Evolutionary conservation across 129 eudicot species (phyloP).

Genomic region (Artemisia annua): DNA sequence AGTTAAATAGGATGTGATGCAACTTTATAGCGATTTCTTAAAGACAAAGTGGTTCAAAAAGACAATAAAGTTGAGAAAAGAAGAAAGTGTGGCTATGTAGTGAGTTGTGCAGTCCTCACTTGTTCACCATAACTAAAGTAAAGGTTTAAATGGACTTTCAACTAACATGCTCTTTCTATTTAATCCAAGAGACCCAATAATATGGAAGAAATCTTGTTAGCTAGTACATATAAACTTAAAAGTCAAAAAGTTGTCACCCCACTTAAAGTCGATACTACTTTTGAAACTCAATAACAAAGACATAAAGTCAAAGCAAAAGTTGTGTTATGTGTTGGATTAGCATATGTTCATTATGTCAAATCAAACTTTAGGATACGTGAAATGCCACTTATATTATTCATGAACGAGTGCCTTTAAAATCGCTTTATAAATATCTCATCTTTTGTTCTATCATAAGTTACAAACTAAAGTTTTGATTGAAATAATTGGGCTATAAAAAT

Average conservation of each 20-base stretch:
- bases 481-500: too few species aligned
- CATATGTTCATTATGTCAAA: conserved; percentile 30
- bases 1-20: neutral
- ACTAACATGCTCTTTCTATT: conserved; percentile 4
- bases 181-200: neutral
- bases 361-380: conserved; percentile 21
- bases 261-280: conserved; percentile 22
- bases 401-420: conserved; percentile 10
- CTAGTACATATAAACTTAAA: neutral
- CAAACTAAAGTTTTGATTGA: neutral
- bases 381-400: conserved; percentile 5
- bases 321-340: conserved; percentile 33
- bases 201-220: neutral
- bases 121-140: conserved; percentile 4
- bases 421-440: conserved; percentile 3
- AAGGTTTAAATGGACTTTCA: conserved; percentile 1
- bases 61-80: neutral
- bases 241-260: conserved; percentile 25
- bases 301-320: conserved; percentile 33
- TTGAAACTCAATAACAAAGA: conserved; percentile 10
- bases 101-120: conserved; percentile 14
- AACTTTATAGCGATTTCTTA: neutral
- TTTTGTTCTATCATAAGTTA: too few species aligned
- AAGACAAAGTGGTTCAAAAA: conserved; percentile 11
- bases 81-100: conserved; percentile 14